Percentiles rank a stretch among this genome's conserved stretches.
Conservation (phyloP, 306 rosid species). For the Benincasa hispida region DNA sequence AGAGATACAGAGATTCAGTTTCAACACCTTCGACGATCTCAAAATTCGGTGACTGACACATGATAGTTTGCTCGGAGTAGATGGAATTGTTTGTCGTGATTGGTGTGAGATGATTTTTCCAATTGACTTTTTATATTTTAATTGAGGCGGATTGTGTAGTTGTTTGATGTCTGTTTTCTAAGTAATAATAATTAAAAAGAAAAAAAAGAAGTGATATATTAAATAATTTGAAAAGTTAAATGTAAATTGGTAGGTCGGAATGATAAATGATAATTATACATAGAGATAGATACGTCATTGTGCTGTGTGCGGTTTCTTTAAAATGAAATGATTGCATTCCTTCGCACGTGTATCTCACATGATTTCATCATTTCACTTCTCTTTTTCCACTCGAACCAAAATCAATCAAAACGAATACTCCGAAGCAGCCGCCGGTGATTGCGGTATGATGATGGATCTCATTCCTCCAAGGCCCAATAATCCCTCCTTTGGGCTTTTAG, state of each 20-base stretch:
- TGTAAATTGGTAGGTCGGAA: neutral
- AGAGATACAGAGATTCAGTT: no score
- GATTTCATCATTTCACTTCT: neutral
- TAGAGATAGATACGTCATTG: neutral
- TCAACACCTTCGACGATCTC: no score
- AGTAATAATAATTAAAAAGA: no score
- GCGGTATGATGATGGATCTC: neutral
- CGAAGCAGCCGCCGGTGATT: neutral
- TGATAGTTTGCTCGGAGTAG: no score
- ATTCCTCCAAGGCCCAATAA: neutral
- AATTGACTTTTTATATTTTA: no score
- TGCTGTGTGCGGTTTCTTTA: neutral
- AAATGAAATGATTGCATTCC: neutral
- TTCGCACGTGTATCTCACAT: constrained; percentile 1
- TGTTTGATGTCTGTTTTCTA: no score
- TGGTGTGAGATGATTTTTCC: no score
- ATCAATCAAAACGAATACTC: neutral
- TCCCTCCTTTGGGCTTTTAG: neutral
- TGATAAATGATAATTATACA: neutral
- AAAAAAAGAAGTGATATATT: neutral
- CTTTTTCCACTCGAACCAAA: no score
- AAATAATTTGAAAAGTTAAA: neutral
- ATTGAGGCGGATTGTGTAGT: no score
- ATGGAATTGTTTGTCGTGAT: no score
- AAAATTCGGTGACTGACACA: no score